These are phyloP conservation scores for Limnanthes douglasii DNA, from an alignment of 345 rosid genomes.

Conservation along the genomic window DNA sequence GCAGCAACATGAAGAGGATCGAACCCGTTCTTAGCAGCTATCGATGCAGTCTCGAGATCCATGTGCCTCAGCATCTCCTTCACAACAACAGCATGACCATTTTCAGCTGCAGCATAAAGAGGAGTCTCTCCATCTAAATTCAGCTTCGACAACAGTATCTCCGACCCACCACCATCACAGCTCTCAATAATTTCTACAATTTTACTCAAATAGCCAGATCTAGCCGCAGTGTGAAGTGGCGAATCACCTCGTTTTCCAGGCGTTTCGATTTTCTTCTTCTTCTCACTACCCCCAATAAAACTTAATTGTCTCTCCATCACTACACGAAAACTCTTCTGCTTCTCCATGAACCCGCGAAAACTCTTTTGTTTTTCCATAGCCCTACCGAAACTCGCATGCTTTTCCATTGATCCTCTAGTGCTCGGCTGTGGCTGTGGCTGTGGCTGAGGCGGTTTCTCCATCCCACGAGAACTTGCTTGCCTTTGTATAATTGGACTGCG, in stretches of 20 bases:
- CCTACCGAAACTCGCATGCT: slow-evolving; percentile 20
- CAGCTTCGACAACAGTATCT: slow-evolving; percentile 28
- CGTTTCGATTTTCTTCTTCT: slow-evolving; percentile 47
- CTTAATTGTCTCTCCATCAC: slow-evolving; percentile 76
- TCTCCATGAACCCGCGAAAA: slow-evolving; percentile 60
- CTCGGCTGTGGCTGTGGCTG: slow-evolving; percentile 21
- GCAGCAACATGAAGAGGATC: slow-evolving; percentile 87
- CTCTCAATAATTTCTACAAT: slow-evolving; percentile 42
- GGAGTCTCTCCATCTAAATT: slow-evolving; percentile 90
- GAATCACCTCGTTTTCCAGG: slow-evolving; percentile 89
- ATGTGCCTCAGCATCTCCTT: slow-evolving; percentile 53
- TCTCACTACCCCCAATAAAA: slow-evolving; percentile 51
- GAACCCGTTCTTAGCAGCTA: slow-evolving; percentile 57
- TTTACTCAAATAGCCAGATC: slow-evolving; percentile 52
- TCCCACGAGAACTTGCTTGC: neutral
- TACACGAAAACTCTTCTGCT: slow-evolving; percentile 63
- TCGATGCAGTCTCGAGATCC: slow-evolving; percentile 50
- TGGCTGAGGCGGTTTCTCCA: slow-evolving; percentile 10
- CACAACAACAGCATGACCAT: slow-evolving; percentile 40
- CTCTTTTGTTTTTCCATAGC: slow-evolving; percentile 39
- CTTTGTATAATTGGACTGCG: neutral
- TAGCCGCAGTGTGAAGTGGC: slow-evolving; percentile 66
- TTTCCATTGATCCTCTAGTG: slow-evolving; percentile 22
- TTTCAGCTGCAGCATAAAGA: slow-evolving; percentile 73
- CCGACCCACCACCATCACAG: slow-evolving; percentile 15